Evolutionary conservation across 208 protist genomes (phyloP), one percentile per base, ranked within the genome.

Genomic region (Sergeia podlipaevii): DNA sequence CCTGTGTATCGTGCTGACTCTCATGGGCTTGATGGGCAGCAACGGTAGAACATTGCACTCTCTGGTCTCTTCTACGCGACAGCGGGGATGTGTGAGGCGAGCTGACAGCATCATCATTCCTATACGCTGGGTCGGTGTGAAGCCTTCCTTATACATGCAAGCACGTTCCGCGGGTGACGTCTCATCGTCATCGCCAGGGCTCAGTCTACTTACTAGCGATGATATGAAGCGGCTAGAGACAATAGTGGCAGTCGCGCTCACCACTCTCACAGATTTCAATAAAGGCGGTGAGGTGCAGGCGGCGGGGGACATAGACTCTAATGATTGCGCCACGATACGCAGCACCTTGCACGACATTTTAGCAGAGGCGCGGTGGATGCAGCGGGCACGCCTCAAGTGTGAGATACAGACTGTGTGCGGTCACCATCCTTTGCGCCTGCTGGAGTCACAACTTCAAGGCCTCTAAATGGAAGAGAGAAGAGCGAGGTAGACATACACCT

Each of bases 1-100:
- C 1, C 20, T 95, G 33, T 55, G 59, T 45, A 95, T 95, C 36
- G 58, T 70, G 11, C 68, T 95, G 11, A 81, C 76, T 2, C 59
- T 74, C 23, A 74, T 87, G 73, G 72, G 71, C 1, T 43, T 68
- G 13, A 53, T 60, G 34, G 51, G 56, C 7, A 34, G n/a, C n/a
- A n/a, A n/a, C n/a, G n/a, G n/a, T n/a, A n/a, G n/a, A n/a, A n/a
- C n/a, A n/a, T n/a, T n/a, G n/a, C n/a, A n/a, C n/a, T n/a, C n/a
- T n/a, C n/a, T n/a, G n/a, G n/a, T n/a, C n/a, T n/a, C n/a, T n/a
- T n/a, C n/a, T n/a, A n/a, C n/a, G n/a, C n/a, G n/a, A n/a, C n/a
- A n/a, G n/a, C 23, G 5, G 18, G 11, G n/a, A 4, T 26, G 1
- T 15, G 15, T 37, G 29, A 41, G 10, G 3, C 5, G 17, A 55